These are phyloP conservation scores for Dactylorhiza incarnata DNA, from an alignment of 106 monocot genomes.

Conservation along the genomic window DNA sequence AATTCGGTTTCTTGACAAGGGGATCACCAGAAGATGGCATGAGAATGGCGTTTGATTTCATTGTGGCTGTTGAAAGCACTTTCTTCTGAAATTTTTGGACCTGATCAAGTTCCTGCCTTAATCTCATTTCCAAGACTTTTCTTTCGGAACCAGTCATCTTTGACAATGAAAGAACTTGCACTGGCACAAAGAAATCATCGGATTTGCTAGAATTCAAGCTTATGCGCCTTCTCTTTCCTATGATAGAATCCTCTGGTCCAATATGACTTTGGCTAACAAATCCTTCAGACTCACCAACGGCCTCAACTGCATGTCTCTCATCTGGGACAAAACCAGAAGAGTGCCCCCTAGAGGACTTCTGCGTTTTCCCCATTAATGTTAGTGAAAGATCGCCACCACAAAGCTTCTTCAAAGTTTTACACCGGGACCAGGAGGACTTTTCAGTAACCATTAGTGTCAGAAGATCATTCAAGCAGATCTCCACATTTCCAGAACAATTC, in stretches of 20 bases:
- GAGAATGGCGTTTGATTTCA: constrained; percentile 19
- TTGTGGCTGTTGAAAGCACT: constrained; percentile 13
- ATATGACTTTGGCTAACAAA: constrained; percentile 46
- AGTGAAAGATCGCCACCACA: constrained; percentile 11
- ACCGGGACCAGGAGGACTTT: constrained; percentile 18
- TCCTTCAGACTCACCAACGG: constrained; percentile 69
- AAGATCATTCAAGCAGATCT: constrained; percentile 4
- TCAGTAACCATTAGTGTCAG: constrained; percentile 25
- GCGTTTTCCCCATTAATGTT: constrained; percentile 37
- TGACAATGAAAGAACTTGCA: constrained; percentile 44
- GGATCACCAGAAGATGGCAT: constrained; percentile 30
- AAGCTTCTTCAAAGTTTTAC: constrained; percentile 15
- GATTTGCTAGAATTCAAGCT: constrained; percentile 36
- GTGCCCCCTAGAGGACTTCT: constrained; percentile 27
- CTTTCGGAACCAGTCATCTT: constrained; percentile 41
- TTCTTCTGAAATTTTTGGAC: constrained; percentile 52
- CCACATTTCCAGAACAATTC: not conserved
- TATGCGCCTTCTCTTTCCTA: constrained; percentile 65
- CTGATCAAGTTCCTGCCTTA: constrained; percentile 61
- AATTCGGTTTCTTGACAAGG: constrained; percentile 16
- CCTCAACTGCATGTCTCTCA: constrained; percentile 63
- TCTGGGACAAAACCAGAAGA: constrained; percentile 45
- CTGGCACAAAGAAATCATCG: constrained; percentile 43
- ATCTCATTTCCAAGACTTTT: constrained; percentile 35
- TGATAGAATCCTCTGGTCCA: constrained; percentile 60